Evolutionary conservation across 306 rosid species (phyloP), one percentile per base, ranked within the genome.

Genomic region (Quercus suber): DNA sequence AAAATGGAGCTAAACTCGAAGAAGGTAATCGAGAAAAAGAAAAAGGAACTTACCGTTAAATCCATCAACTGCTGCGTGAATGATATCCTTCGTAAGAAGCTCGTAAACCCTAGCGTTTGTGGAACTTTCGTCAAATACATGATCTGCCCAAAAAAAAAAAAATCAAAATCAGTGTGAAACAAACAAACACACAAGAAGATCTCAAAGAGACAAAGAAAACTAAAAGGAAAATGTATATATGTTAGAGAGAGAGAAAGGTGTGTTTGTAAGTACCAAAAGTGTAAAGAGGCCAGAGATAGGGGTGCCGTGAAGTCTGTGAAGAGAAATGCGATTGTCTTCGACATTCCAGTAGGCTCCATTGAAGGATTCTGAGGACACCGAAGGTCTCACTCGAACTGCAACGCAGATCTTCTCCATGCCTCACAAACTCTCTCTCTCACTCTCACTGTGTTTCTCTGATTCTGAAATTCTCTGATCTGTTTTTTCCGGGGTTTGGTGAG

Each of bases 321-420:
- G 99, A 59, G 97, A 90, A 82, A 95, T 84, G 73, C 98, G 93
- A 81, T 93, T 93, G 73, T 92, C 91, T 79, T 95, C 97, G 20
- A 93, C 85, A 83, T 88, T 95, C 98, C 98, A 93, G 87, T 85
- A 81, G 30, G 86, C 82, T 82, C 94, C 97, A 4, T 6, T 13
- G 88, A 79, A 30, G 10, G 85, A 65, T 4, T 91, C 92, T 35
- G 86, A 68, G 12, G 93, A 74, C 17, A 81, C 86, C 0, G 84
- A 76, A 72, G 99, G 98, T 27, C 99, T 89, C 74, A 95, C 83
- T 55, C 98, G 83, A 14, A 93, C 97, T 11, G 97, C 98, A 1
- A 93, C 96, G 69, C 99, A 90, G 83, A 95, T 91, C 87, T 91
- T 95, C 92, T 95, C 98, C 99, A 95, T 93, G 43, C 6, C 28